Percentiles rank a stretch among this genome's conserved stretches.
Conservation (phyloP, 169 alveolate species). For the Plasmodium yoelii region DNA sequence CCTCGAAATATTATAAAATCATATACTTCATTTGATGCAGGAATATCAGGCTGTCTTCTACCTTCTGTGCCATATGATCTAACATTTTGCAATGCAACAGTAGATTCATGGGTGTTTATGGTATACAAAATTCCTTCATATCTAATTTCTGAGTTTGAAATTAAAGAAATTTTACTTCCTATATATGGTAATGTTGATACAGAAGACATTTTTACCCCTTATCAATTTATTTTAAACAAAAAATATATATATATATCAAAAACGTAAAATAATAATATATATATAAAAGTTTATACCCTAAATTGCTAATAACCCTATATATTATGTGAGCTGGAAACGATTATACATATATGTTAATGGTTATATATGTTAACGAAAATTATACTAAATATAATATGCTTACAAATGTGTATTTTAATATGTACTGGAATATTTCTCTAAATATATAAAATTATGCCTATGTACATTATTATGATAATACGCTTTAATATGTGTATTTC, state of each 20-base stretch:
- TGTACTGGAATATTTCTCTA: neutral
- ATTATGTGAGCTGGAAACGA: too few species aligned
- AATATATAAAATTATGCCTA: neutral
- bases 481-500: neutral
- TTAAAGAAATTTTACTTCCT: slow-evolving; percentile 85
- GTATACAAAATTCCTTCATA: slow-evolving; percentile 91
- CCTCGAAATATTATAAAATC: slow-evolving; percentile 89
- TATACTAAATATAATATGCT: neutral
- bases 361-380: too few species aligned
- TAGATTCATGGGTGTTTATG: slow-evolving; percentile 88
- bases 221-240: neutral
- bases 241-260: neutral
- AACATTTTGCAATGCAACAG: slow-evolving; percentile 90
- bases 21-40: slow-evolving; percentile 87
- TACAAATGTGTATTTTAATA: neutral
- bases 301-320: too few species aligned
- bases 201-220: slow-evolving; percentile 61
- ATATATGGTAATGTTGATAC: slow-evolving; percentile 85
- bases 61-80: slow-evolving; percentile 92
- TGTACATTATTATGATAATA: neutral
- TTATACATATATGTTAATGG: too few species aligned
- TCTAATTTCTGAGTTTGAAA: slow-evolving; percentile 87
- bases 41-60: slow-evolving; percentile 87
- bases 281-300: too few species aligned
- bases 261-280: neutral